Evolutionary conservation across 2,329 filamentous ascomycete genomes (phyloP).

Genomic region (Escovopsis sp.): DNA sequence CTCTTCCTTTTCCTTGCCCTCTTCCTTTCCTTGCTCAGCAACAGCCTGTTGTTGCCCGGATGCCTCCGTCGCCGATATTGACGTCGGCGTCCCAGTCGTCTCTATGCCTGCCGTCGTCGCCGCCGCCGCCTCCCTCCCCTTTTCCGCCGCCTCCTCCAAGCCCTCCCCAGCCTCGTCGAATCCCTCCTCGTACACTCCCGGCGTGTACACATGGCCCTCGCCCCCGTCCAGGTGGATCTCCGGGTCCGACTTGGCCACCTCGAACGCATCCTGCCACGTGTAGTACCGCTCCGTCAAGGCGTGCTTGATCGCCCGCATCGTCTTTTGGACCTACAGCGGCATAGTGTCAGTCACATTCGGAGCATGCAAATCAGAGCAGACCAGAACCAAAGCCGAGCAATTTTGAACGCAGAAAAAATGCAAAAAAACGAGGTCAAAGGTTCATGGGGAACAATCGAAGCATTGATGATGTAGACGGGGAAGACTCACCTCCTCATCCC

Average conservation of each 20-base stretch:
- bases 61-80: neutral
- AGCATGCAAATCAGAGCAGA: no score
- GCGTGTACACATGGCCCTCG: conserved; percentile 33
- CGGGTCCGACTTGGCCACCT: conserved; percentile 48
- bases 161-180: conserved; percentile 9
- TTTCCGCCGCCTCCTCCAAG: conserved; percentile 11
- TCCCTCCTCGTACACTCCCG: conserved; percentile 23
- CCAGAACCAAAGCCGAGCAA: no score
- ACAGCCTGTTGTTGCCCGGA: conserved; percentile 4
- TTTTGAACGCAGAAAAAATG: no score
- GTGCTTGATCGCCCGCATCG: conserved; percentile 72
- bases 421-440: neutral
- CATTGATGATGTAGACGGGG: no score
- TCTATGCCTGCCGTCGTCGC: neutral
- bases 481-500: conserved; percentile 50
- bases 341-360: neutral
- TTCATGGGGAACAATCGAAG: no score
- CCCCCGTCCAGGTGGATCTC: conserved; percentile 45
- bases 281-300: conserved; percentile 78
- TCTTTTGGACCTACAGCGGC: conserved; percentile 59
- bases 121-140: neutral
- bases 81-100: neutral
- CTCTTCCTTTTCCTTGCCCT: no score
- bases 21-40: no score
- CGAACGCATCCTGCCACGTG: conserved; percentile 64